Evolutionary conservation across 2,329 filamentous ascomycete genomes (phyloP).

Genomic region (Beauveria varroae): DNA sequence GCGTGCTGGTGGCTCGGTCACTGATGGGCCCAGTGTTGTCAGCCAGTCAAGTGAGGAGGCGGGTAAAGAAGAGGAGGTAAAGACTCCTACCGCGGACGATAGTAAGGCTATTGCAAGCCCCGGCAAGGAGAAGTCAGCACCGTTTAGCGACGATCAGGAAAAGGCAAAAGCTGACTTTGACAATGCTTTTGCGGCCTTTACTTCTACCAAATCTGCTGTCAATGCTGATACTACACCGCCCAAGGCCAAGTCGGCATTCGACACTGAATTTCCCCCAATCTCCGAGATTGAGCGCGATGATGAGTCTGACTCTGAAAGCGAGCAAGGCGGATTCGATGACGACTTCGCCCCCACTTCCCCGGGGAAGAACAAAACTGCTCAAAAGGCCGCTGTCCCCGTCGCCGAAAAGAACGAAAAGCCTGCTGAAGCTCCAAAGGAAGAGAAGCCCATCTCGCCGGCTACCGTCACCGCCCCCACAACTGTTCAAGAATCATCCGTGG

Average conservation of each 20-base stretch:
- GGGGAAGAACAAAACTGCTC: slow-evolving; percentile 24
- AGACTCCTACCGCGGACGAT: background rate
- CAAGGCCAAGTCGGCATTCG: slow-evolving; percentile 46
- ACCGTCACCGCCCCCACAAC: slow-evolving; percentile 20
- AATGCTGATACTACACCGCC: slow-evolving; percentile 30
- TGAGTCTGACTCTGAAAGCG: slow-evolving; percentile 74
- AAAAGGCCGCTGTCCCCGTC: slow-evolving; percentile 11
- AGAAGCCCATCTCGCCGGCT: slow-evolving; percentile 25
- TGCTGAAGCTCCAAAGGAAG: slow-evolving; percentile 21
- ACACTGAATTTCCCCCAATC: slow-evolving; percentile 86
- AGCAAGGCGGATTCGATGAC: slow-evolving; percentile 83
- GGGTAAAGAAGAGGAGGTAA: slow-evolving; percentile 11
- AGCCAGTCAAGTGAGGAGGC: slow-evolving; percentile 17
- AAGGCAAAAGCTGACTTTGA: slow-evolving; percentile 78
- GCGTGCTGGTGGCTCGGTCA: slow-evolving; percentile 42
- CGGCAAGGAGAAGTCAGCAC: slow-evolving; percentile 17
- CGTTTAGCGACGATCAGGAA: slow-evolving; percentile 47
- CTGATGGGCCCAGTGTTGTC: slow-evolving; percentile 13
- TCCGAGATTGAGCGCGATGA: slow-evolving; percentile 72
- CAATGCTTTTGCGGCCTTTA: slow-evolving; percentile 73
- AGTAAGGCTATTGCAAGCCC: slow-evolving; percentile 11
- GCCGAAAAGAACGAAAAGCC: slow-evolving; percentile 5
- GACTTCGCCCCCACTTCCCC: slow-evolving; percentile 69
- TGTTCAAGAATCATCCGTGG: slow-evolving; percentile 21
- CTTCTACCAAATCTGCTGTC: slow-evolving; percentile 42